Percentiles rank a stretch among this genome's conserved stretches.
Evolutionary conservation across 805 yeast genomes (phyloP).

Genomic region (Citeromyces matritensis): DNA sequence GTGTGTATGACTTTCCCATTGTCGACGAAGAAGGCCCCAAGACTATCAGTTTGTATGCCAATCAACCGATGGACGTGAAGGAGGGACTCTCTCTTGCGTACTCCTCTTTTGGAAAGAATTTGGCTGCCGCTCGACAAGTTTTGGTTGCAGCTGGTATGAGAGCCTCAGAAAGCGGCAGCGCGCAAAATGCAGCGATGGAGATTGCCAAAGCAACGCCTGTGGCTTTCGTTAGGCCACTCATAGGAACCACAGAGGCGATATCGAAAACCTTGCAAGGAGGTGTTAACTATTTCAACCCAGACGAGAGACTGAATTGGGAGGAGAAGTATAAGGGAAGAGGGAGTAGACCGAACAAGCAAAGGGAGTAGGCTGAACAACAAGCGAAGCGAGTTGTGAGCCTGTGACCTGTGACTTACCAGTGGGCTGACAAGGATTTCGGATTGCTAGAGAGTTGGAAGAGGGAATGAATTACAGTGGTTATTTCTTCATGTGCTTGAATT

Average conservation of each 20-base stretch:
- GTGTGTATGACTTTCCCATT: slow-evolving; percentile 6
- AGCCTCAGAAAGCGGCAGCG: slow-evolving; percentile 47
- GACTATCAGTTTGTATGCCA: slow-evolving; percentile 60
- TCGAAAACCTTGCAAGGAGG: slow-evolving; percentile 74
- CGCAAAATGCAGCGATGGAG: slow-evolving; percentile 52
- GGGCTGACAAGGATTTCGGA: no score
- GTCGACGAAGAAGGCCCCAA: slow-evolving; percentile 19
- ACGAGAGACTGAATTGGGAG: slow-evolving; percentile 35
- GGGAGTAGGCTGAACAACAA: no score
- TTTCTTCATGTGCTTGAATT: no score
- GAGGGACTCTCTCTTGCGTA: slow-evolving; percentile 72
- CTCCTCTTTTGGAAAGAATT: slow-evolving; percentile 51
- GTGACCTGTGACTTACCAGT: no score
- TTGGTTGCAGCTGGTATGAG: slow-evolving; percentile 44
- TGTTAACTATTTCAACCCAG: slow-evolving; percentile 65
- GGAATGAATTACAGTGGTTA: no score
- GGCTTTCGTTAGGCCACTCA: slow-evolving; percentile 67
- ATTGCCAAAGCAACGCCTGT: slow-evolving; percentile 70
- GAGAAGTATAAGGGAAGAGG: slow-evolving; percentile 49
- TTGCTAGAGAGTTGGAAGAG: no score
- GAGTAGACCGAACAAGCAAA: no score
- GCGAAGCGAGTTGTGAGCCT: no score
- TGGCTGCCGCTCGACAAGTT: slow-evolving; percentile 50
- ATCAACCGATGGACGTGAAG: slow-evolving; percentile 60
- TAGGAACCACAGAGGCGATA: slow-evolving; percentile 87